Evolutionary conservation across 208 protist species (phyloP), one percentile per base, ranked within the genome.

Genomic region (Leishmania martiniquensis): DNA sequence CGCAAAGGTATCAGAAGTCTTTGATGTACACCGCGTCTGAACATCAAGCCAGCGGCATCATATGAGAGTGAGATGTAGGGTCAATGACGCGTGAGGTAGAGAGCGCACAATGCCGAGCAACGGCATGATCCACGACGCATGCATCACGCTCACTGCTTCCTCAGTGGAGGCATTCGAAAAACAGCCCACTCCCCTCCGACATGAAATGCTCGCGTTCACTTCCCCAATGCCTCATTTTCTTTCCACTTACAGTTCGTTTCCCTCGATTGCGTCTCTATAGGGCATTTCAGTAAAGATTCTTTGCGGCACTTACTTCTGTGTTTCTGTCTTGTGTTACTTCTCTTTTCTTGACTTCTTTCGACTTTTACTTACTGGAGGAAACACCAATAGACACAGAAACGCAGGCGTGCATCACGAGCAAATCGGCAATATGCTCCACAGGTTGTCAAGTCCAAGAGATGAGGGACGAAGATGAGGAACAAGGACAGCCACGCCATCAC

Each of bases 401-500:
- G 13, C 37, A 7, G 34, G 57, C 34, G 51, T 52, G 44, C 32
- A 70, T 59, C 57, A 34, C 25, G 9, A 49, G 59, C 52, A 17
- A 51, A 9, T 9, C 37, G 39, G 3, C 69, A 59, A 63, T 71
- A 52, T 60, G 70, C 68, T 44, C 55, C 22, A 22, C 32, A 52
- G 39, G 42, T 34, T 44, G 37, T 63, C 29, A 60, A 52, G 44
- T 34, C 13, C 29, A 37, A 81, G 75, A 74, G 42, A 51, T 57
- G 55, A 52, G 22, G 70, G 77, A 52, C 78, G 76, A 83, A 62
- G 77, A 72, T 55, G 32, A 77, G 20, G 75, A 55, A 66, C 59
- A 74, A 83, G 49, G 72, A 29, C 34, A 57, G 65, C 72, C 4
- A 29, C 22, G 6, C 7, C 29, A 29, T 5, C 20, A 5, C 47